These are phyloP conservation scores for Trametes sanguinea DNA, from an alignment of 768 basidiomycete genomes.

Conservation along the genomic window DNA sequence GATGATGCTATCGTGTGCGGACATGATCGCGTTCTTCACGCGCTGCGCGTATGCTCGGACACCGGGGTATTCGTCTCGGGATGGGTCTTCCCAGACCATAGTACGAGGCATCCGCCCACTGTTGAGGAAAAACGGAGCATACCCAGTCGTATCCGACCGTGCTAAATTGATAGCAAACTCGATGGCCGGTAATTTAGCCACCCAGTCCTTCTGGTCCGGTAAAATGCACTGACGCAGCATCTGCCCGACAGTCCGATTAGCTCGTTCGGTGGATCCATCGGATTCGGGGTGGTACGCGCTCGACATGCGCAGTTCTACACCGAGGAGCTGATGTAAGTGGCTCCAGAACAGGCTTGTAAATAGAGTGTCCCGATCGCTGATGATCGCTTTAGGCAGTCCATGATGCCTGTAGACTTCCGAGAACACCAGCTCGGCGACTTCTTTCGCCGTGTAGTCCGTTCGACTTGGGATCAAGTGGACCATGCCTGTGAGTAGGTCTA, in stretches of 20 bases:
- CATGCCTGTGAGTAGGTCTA: too few relatives aligned
- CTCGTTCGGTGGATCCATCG: slow-evolving; percentile 31
- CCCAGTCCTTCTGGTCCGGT: slow-evolving; percentile 33
- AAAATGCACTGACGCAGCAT: slow-evolving; percentile 19
- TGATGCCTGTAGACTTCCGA: too few relatives aligned
- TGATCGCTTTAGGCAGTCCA: too few relatives aligned
- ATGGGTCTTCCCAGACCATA: slow-evolving; percentile 33
- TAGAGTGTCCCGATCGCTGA: too few relatives aligned
- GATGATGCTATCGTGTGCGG: slow-evolving; percentile 43
- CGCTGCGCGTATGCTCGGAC: slow-evolving; percentile 30
- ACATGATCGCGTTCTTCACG: slow-evolving; percentile 29
- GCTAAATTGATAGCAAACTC: slow-evolving; percentile 44
- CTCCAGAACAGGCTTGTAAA: too few relatives aligned
- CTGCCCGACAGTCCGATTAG: slow-evolving; percentile 23
- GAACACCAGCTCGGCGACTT: too few relatives aligned
- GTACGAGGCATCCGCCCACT: slow-evolving; percentile 23
- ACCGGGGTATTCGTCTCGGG: slow-evolving; percentile 23
- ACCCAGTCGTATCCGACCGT: slow-evolving; percentile 36
- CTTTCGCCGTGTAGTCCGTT: too few relatives aligned
- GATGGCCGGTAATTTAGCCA: slow-evolving; percentile 31
- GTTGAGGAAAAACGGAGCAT: slow-evolving; percentile 37
- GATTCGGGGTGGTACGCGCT: slow-evolving; percentile 33
- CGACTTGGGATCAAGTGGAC: too few relatives aligned
- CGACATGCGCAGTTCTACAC: too few relatives aligned
- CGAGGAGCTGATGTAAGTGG: too few relatives aligned